Conservation (phyloP, 2,329 filamentous ascomycete genomes). For the Colletotrichum aenigma region DNA sequence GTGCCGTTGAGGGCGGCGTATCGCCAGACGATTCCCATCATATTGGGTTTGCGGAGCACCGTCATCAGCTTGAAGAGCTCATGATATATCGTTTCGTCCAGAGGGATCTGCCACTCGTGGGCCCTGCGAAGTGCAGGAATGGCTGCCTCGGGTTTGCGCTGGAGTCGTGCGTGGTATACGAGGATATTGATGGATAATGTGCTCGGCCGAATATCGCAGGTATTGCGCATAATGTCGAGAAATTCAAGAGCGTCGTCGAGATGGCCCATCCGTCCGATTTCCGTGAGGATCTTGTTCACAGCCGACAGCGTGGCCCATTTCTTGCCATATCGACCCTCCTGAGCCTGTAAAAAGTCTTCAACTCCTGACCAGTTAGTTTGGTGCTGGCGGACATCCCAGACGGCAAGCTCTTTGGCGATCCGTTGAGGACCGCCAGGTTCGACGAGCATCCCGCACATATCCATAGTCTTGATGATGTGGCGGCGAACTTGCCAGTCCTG, state of each 20-base stretch:
- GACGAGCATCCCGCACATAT: conserved; percentile 45
- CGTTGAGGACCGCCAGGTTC: conserved; percentile 36
- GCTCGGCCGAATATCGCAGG: background rate
- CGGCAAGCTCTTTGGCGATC: conserved; percentile 47
- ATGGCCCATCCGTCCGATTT: conserved; percentile 44
- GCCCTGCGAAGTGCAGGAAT: conserved; percentile 32
- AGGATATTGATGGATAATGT: conserved; percentile 41
- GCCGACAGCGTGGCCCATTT: conserved; percentile 46
- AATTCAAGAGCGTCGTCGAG: conserved; percentile 29
- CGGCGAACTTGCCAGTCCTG: conserved; percentile 60
- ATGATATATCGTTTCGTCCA: conserved; percentile 37
- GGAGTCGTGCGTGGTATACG: conserved; percentile 32
- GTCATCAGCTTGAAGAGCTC: conserved; percentile 42
- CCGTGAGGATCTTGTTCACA: conserved; percentile 43
- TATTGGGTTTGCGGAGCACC: conserved; percentile 32
- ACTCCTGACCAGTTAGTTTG: conserved; percentile 41
- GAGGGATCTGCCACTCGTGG: conserved; percentile 22
- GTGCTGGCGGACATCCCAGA: conserved; percentile 41
- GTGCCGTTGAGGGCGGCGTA: conserved; percentile 30
- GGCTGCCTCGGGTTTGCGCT: conserved; percentile 34
- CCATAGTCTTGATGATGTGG: conserved; percentile 52
- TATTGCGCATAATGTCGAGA: conserved; percentile 27
- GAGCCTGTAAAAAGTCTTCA: conserved; percentile 41
- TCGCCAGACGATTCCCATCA: conserved; percentile 35
- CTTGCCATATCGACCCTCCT: conserved; percentile 47